These are phyloP conservation scores for Fusarium graminum DNA, from an alignment of 2,329 filamentous ascomycete species.

Conservation along the genomic window DNA sequence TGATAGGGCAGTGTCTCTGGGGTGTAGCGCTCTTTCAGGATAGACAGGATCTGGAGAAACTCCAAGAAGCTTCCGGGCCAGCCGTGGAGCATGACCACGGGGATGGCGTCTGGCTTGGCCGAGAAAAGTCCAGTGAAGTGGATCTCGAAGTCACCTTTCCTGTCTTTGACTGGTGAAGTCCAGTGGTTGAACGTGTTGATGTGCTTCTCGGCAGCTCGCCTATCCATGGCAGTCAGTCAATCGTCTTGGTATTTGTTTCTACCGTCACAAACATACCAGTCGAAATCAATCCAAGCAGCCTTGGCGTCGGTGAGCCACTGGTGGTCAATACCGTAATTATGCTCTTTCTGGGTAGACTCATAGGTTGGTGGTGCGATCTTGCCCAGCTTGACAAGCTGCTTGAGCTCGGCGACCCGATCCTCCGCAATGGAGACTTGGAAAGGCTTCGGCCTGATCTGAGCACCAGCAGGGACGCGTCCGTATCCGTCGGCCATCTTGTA, in stretches of 20 bases:
- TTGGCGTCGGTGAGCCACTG: conserved; percentile 19
- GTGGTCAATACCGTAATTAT: background rate
- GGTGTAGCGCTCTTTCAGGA: conserved; percentile 12
- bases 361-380: conserved; percentile 2
- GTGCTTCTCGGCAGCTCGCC: conserved; percentile 8
- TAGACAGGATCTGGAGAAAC: conserved; percentile 1
- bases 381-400: conserved; percentile 17
- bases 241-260: background rate
- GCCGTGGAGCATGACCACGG: conserved; percentile 4
- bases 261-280: background rate
- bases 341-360: conserved; percentile 10
- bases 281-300: conserved; percentile 11
- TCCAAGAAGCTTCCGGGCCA: conserved; percentile 23
- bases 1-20: conserved; percentile 16
- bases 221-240: background rate
- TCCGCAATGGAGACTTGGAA: conserved; percentile 1
- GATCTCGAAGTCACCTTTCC: background rate
- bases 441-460: background rate
- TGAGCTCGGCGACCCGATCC: conserved; percentile 3
- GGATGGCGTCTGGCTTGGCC: background rate
- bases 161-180: background rate
- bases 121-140: conserved; percentile 18
- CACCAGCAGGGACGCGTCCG: background rate
- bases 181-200: conserved; percentile 15
- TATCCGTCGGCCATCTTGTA: background rate